These are phyloP conservation scores for Neurospora sp. DNA, from an alignment of 495 filamentous ascomycete genomes.

Conservation along the genomic window DNA sequence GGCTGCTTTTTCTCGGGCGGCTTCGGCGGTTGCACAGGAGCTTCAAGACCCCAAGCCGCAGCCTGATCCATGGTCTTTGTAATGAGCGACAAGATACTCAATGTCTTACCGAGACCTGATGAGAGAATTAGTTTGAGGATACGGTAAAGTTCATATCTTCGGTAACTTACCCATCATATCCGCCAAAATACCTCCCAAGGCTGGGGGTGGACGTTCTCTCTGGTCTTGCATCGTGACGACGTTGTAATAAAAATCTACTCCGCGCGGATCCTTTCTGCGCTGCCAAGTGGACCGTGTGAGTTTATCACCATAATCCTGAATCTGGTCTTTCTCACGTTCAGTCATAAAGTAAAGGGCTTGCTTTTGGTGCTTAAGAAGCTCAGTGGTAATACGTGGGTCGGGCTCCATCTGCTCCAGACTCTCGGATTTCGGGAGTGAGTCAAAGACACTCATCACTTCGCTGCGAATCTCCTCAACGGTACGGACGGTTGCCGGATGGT, in stretches of 20 bases:
- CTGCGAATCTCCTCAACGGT: slow-evolving; percentile 75
- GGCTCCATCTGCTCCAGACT: slow-evolving; percentile 69
- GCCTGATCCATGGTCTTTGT: slow-evolving; percentile 51
- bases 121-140: too few species aligned
- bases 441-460: slow-evolving; percentile 82
- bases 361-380: slow-evolving; percentile 77
- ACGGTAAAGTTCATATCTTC: too few species aligned
- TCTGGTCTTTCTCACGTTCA: slow-evolving; percentile 54
- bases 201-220: slow-evolving; percentile 54
- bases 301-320: slow-evolving; percentile 27
- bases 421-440: slow-evolving; percentile 62
- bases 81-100: slow-evolving; percentile 76
- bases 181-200: slow-evolving; percentile 79
- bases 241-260: slow-evolving; percentile 57
- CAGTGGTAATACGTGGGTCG: slow-evolving; percentile 49
- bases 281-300: slow-evolving; percentile 69
- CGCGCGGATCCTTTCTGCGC: slow-evolving; percentile 37
- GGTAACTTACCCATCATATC: slow-evolving; percentile 71
- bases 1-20: slow-evolving; percentile 28
- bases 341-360: slow-evolving; percentile 86
- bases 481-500: slow-evolving; percentile 29
- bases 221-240: slow-evolving; percentile 68
- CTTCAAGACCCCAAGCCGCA: slow-evolving; percentile 40
- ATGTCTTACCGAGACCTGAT: slow-evolving; percentile 70
- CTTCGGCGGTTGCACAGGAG: slow-evolving; percentile 27